A percentile compares a stretch with the other conserved stretches of the same genome.
Conservation (phyloP, 164 flowering plant genomes). For the Kalanchoe fedtschenkoi region DNA sequence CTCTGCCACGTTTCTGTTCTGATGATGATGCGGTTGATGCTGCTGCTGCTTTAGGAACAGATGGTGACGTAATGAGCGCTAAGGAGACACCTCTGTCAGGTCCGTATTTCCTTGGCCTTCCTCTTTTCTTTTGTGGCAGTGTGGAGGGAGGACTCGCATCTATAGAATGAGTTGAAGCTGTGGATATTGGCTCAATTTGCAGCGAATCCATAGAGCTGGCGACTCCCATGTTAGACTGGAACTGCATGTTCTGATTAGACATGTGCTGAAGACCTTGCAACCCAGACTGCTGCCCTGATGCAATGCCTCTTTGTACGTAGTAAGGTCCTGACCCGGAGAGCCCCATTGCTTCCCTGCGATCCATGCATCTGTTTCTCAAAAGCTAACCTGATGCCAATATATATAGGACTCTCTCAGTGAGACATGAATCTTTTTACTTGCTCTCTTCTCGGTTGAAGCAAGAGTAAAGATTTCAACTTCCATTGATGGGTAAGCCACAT, state of each 20-base stretch:
- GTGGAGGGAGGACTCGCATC: constrained; percentile 26
- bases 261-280: constrained; percentile 36
- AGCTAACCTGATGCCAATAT: background rate
- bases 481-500: too few species aligned
- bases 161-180: constrained; percentile 35
- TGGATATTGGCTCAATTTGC: constrained; percentile 35
- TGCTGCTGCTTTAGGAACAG: constrained; percentile 22
- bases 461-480: too few species aligned
- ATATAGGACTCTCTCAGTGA: too few species aligned
- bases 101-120: constrained; percentile 88
- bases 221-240: constrained; percentile 39
- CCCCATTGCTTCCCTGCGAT: constrained; percentile 76
- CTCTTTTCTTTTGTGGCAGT: constrained; percentile 51
- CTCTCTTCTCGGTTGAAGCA: too few species aligned
- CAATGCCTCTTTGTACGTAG: constrained; percentile 61
- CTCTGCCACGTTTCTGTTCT: constrained; percentile 69
- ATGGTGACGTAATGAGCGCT: constrained; percentile 41
- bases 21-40: constrained; percentile 3
- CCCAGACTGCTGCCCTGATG: constrained; percentile 33
- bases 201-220: constrained; percentile 34
- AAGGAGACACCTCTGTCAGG: constrained; percentile 54
- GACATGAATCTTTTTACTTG: too few species aligned
- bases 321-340: constrained; percentile 50
- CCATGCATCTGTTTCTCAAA: constrained; percentile 56
- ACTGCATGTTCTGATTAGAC: constrained; percentile 26